Percentiles rank a stretch among this genome's conserved stretches.
Conservation (phyloP, 257 asterid genomes). For the Anisodus tanguticus region DNA sequence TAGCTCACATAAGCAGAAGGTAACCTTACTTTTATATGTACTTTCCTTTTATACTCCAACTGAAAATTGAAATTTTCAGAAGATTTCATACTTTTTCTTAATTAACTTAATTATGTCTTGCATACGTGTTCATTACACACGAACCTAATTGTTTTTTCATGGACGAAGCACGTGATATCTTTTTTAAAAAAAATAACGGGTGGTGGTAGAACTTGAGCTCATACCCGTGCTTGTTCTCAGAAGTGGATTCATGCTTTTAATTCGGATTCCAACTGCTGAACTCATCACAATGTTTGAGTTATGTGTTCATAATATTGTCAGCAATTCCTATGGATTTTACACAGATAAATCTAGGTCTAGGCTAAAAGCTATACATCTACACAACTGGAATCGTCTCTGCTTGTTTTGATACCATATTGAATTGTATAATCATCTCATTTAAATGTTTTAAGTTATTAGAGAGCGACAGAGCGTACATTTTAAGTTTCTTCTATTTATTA, state of each 20-base stretch:
- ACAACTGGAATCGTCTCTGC: too few species aligned
- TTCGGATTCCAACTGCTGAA: background rate
- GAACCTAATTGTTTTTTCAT: background rate
- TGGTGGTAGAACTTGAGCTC: background rate
- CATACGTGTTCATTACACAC: background rate
- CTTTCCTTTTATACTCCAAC: too few species aligned
- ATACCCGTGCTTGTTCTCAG: background rate
- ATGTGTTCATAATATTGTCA: background rate
- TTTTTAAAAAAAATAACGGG: background rate
- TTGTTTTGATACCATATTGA: too few species aligned
- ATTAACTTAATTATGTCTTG: too few species aligned
- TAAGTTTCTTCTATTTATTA: too few species aligned
- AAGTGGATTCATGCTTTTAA: background rate
- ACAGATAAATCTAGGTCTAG: background rate
- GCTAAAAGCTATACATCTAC: too few species aligned
- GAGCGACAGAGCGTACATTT: too few species aligned
- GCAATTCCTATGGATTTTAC: background rate
- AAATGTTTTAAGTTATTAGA: background rate
- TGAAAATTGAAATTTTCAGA: too few species aligned
- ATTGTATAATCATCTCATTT: too few species aligned
- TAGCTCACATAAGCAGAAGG: conserved; percentile 35
- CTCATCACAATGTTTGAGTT: background rate
- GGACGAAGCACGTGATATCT: background rate
- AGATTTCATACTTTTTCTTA: too few species aligned
- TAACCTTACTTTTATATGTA: background rate